Conservation (phyloP, 108 stramenopile species). For the Cafeteria roenbergensis region DNA sequence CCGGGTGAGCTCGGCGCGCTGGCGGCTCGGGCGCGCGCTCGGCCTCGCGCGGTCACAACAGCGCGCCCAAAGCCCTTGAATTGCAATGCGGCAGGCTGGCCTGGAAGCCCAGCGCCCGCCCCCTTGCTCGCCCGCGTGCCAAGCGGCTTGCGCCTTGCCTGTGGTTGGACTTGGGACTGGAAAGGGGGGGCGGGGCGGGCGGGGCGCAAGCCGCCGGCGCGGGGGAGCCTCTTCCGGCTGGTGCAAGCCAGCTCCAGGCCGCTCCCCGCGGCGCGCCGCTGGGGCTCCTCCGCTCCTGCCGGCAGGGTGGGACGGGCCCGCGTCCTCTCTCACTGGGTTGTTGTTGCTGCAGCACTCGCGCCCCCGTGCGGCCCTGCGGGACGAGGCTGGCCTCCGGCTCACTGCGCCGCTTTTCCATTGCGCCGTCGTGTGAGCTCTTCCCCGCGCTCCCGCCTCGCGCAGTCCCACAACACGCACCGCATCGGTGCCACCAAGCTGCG, state of each 20-base stretch:
- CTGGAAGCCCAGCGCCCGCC: background rate
- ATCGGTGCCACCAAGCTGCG: slow-evolving; percentile 97
- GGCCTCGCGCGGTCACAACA: background rate
- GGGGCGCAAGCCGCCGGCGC: no score
- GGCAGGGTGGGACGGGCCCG: background rate
- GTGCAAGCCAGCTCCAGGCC: no score
- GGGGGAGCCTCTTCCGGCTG: no score
- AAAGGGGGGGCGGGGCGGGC: background rate
- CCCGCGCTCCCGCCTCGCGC: no score
- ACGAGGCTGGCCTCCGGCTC: no score
- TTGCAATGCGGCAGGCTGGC: background rate
- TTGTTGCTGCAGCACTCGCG: background rate
- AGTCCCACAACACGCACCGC: slow-evolving; percentile 76
- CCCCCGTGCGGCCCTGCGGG: no score
- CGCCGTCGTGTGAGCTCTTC: no score
- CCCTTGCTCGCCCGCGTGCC: background rate
- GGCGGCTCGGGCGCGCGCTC: background rate
- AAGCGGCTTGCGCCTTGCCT: background rate
- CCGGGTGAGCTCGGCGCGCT: slow-evolving; percentile 29
- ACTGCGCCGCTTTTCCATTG: no score
- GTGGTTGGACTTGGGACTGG: background rate
- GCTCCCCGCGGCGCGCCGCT: background rate
- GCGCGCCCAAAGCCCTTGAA: background rate
- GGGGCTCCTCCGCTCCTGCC: background rate
- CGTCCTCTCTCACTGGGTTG: background rate